A percentile compares a stretch with the other conserved stretches of the same genome.
Evolutionary conservation across 2,329 filamentous ascomycete species (phyloP).

Genomic region (Cadophora gregata): DNA sequence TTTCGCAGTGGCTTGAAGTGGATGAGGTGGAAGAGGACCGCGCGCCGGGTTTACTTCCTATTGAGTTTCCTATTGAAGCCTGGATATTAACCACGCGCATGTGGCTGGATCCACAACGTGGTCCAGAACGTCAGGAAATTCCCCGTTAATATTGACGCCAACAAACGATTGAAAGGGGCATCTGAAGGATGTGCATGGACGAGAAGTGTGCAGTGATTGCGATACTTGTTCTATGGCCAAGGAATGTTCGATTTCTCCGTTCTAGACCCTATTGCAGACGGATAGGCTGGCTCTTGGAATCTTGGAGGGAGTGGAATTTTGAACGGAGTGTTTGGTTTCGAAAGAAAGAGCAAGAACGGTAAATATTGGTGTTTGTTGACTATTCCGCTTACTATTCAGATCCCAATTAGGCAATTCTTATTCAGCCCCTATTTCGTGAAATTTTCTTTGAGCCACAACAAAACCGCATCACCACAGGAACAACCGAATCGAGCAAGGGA

Average conservation of each 20-base stretch:
- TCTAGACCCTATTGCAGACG: background rate
- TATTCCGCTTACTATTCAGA: background rate
- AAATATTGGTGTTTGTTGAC: background rate
- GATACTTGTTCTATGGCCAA: background rate
- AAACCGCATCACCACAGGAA: background rate
- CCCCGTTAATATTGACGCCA: background rate
- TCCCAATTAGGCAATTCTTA: constrained; percentile 24
- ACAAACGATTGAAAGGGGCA: background rate
- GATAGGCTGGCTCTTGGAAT: background rate
- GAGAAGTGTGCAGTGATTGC: background rate
- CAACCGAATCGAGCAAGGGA: background rate
- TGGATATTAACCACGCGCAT: constrained; percentile 7
- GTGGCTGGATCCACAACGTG: constrained; percentile 3
- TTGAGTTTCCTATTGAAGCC: constrained; percentile 26
- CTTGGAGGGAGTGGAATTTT: background rate
- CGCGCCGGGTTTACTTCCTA: constrained; percentile 3
- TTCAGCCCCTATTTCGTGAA: constrained; percentile 36
- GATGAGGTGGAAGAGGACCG: background rate
- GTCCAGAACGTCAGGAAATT: background rate
- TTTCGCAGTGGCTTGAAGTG: background rate
- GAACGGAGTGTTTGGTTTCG: background rate
- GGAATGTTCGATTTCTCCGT: background rate
- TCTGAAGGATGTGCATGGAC: background rate
- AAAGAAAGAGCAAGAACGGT: background rate
- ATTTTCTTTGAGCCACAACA: constrained; percentile 20